Conservation (phyloP, 768 basidiomycete species). For the Tremella yokohamensis region DNA sequence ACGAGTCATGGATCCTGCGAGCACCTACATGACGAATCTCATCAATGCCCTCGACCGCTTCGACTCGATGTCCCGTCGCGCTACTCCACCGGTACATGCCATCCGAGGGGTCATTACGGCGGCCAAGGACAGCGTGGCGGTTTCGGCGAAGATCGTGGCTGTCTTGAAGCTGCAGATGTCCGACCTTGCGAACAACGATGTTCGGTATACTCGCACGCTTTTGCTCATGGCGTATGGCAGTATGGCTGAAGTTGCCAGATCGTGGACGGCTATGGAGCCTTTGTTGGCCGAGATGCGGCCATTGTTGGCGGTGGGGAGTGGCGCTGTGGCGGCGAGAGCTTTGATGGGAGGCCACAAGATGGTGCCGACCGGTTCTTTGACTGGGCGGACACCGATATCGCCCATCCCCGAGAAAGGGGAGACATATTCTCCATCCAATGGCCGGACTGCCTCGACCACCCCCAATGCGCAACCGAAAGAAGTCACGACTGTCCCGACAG, state of each 20-base stretch:
- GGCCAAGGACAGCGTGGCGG: constrained; percentile 75
- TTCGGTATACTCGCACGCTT: constrained; percentile 82
- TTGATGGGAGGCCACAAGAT: constrained; percentile 34
- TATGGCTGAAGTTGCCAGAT: constrained; percentile 75
- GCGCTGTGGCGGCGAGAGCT: constrained; percentile 9
- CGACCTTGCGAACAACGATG: constrained; percentile 65
- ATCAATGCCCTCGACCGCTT: constrained; percentile 88
- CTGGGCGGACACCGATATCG: constrained; percentile 49
- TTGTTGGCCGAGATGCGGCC: constrained; percentile 68
- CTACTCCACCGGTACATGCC: constrained; percentile 64
- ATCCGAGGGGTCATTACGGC: constrained; percentile 76
- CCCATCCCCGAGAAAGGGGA: constrained; percentile 50
- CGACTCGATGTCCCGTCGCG: constrained; percentile 68
- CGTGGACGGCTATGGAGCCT: constrained; percentile 75
- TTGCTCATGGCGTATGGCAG: constrained; percentile 83
- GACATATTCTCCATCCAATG: constrained; percentile 40
- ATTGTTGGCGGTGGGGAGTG: constrained; percentile 56
- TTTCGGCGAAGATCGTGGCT: constrained; percentile 81
- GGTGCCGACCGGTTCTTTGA: constrained; percentile 46
- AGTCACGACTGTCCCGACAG: constrained; percentile 13
- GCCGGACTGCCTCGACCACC: constrained; percentile 10
- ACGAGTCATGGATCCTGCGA: constrained; percentile 82
- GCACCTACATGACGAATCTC: constrained; percentile 71
- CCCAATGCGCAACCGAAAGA: constrained; percentile 15
- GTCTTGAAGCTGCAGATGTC: constrained; percentile 68